Conservation (phyloP, 805 yeast genomes). For the Nakazawaea peltata region DNA sequence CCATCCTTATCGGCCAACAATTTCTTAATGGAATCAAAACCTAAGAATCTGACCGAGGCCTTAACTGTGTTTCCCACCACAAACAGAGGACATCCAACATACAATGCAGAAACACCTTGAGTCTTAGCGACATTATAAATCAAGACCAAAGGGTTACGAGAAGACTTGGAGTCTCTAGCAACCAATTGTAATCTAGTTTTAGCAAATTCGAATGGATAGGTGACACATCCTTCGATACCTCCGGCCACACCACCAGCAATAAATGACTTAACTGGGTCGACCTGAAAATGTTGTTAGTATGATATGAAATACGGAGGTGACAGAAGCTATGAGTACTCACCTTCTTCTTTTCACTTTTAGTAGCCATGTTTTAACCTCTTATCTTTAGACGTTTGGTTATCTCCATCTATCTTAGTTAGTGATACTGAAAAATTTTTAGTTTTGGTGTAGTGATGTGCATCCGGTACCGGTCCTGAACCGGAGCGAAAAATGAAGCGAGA, state of each 20-base stretch:
- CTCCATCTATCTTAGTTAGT: no score
- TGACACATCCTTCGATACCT: constrained; percentile 85
- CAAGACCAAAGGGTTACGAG: constrained; percentile 79
- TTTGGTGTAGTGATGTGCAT: no score
- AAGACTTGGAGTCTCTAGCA: constrained; percentile 51
- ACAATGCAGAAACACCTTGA: constrained; percentile 74
- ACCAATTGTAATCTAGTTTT: constrained; percentile 86
- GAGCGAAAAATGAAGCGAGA: no score
- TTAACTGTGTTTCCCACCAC: constrained; percentile 94
- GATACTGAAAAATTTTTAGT: no score
- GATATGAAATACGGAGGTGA: background rate
- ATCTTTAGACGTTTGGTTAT: background rate
- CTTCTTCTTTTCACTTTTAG: constrained; percentile 8
- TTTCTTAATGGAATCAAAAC: constrained; percentile 81
- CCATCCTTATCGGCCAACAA: constrained; percentile 77
- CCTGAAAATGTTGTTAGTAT: constrained; percentile 14
- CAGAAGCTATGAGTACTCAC: constrained; percentile 1
- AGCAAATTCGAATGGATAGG: constrained; percentile 96
- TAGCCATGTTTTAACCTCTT: background rate
- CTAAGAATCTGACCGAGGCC: constrained; percentile 91
- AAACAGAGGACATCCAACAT: constrained; percentile 95
- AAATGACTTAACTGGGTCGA: constrained; percentile 74
- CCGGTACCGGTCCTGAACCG: constrained; percentile 1
- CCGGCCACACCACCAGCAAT: constrained; percentile 97
- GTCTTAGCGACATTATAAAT: constrained; percentile 65